A percentile compares a stretch with the other conserved stretches of the same genome.
These are phyloP conservation scores for Pharnaceum exiguum DNA, from an alignment of 148 eudicot genomes.

Conservation along the genomic window DNA sequence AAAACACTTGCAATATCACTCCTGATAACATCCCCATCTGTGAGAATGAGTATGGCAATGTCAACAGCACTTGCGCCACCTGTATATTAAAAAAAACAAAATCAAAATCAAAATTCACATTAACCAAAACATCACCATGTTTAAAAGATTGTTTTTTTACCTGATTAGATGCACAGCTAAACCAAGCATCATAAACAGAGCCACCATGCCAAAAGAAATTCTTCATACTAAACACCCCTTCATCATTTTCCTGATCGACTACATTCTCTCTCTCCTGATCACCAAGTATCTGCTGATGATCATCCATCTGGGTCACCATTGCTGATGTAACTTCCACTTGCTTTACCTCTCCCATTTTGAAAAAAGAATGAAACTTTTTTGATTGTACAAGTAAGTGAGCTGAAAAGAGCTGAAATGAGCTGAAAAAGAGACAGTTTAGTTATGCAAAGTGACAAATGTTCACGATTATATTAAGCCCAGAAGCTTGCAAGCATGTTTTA, in stretches of 20 bases:
- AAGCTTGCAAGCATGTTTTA: background rate
- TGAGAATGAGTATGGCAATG: slow-evolving; percentile 53
- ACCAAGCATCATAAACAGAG: slow-evolving; percentile 54
- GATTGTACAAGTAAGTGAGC: no score
- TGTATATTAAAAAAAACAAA: background rate
- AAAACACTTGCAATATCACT: slow-evolving; percentile 40
- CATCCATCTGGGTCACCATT: slow-evolving; percentile 25
- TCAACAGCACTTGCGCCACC: slow-evolving; percentile 58
- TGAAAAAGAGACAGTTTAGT: slow-evolving; percentile 1
- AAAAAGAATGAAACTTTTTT: background rate
- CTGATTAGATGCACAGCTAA: slow-evolving; percentile 50
- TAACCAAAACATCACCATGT: background rate
- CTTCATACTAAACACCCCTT: slow-evolving; percentile 27
- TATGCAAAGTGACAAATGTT: slow-evolving; percentile 6
- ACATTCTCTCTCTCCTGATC: slow-evolving; percentile 22
- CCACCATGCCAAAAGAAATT: slow-evolving; percentile 52
- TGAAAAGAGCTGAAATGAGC: no score
- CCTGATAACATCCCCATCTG: slow-evolving; percentile 63
- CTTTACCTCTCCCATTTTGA: slow-evolving; percentile 28
- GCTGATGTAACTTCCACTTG: slow-evolving; percentile 30
- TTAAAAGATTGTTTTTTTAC: background rate
- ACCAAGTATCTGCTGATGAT: background rate
- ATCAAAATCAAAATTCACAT: background rate
- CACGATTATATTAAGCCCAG: background rate
- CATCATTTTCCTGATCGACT: background rate